These are phyloP conservation scores for Candida vaughaniae DNA, from an alignment of 805 yeast genomes.

Conservation along the genomic window DNA sequence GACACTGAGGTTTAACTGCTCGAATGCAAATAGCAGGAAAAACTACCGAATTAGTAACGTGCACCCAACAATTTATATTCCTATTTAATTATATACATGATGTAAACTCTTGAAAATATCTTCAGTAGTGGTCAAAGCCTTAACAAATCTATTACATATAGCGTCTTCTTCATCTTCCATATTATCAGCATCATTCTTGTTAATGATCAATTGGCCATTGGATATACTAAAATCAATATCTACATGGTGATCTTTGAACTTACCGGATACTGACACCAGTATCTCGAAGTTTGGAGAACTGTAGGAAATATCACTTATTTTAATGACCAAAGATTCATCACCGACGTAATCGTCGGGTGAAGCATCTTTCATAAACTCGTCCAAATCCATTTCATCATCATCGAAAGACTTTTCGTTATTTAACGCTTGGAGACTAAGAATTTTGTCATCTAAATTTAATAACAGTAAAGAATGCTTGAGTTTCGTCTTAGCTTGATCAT, in stretches of 20 bases:
- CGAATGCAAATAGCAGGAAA: too few relatives aligned
- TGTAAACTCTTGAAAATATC: constrained; percentile 20
- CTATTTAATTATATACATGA: constrained; percentile 1
- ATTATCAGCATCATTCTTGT: constrained; percentile 16
- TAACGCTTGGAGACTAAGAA: constrained; percentile 31
- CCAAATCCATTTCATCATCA: constrained; percentile 19
- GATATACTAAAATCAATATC: constrained; percentile 24
- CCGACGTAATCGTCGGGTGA: constrained; percentile 12
- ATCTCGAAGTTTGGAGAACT: constrained; percentile 4
- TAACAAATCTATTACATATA: constrained; percentile 16
- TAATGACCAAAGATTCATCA: constrained; percentile 21
- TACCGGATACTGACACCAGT: constrained; percentile 3
- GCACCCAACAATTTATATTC: not conserved
- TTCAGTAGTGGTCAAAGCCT: constrained; percentile 31
- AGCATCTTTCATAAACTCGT: constrained; percentile 25
- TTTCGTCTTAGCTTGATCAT: constrained; percentile 19
- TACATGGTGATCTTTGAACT: constrained; percentile 9
- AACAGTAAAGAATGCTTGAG: constrained; percentile 35
- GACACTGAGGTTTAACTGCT: too few relatives aligned
- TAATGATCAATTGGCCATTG: constrained; percentile 23
- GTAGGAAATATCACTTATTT: constrained; percentile 21
- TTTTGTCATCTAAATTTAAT: constrained; percentile 37
- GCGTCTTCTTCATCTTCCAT: constrained; percentile 21
- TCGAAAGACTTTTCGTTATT: constrained; percentile 14
- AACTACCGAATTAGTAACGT: too few relatives aligned